A percentile compares a stretch with the other conserved stretches of the same genome.
Conservation (phyloP, 1,284 basidiomycete species). For the Puccinia polysora region DNA sequence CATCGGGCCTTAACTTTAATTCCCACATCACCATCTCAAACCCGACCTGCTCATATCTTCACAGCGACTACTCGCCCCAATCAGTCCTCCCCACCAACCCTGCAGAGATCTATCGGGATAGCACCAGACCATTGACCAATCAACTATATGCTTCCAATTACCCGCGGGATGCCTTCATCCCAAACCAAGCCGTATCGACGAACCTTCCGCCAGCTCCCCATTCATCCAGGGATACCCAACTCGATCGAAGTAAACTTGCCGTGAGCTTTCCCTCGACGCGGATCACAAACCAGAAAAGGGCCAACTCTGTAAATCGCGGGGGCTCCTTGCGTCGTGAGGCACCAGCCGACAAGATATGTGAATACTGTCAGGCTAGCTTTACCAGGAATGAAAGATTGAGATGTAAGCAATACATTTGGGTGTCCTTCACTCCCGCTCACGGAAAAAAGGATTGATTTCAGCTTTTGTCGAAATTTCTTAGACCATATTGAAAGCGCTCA, state of each 20-base stretch:
- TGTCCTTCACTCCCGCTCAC: too few relatives aligned
- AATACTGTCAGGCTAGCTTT: conserved; percentile 15
- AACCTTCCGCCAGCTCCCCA: too few relatives aligned
- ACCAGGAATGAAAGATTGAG: conserved; percentile 42
- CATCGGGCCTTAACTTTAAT: not conserved
- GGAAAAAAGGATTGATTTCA: too few relatives aligned
- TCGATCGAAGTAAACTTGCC: not conserved
- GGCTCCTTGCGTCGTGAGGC: conserved; percentile 14
- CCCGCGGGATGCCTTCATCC: too few relatives aligned
- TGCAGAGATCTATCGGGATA: too few relatives aligned
- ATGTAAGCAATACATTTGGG: too few relatives aligned
- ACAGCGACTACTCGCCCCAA: conserved; percentile 1
- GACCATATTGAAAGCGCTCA: conserved; percentile 33
- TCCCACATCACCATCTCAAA: not conserved
- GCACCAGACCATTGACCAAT: too few relatives aligned
- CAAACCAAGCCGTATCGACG: too few relatives aligned
- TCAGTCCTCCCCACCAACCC: not conserved
- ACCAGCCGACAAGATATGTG: conserved; percentile 30
- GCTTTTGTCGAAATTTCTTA: not conserved
- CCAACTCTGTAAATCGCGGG: conserved; percentile 24
- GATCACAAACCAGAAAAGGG: conserved; percentile 30
- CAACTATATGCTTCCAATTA: too few relatives aligned
- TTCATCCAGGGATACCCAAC: not conserved
- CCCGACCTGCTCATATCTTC: not conserved
- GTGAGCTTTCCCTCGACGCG: not conserved